phyloP scores from a whole-genome alignment of 371 early-diverging fungal genomes.

The Mortierella sp. region DNA sequence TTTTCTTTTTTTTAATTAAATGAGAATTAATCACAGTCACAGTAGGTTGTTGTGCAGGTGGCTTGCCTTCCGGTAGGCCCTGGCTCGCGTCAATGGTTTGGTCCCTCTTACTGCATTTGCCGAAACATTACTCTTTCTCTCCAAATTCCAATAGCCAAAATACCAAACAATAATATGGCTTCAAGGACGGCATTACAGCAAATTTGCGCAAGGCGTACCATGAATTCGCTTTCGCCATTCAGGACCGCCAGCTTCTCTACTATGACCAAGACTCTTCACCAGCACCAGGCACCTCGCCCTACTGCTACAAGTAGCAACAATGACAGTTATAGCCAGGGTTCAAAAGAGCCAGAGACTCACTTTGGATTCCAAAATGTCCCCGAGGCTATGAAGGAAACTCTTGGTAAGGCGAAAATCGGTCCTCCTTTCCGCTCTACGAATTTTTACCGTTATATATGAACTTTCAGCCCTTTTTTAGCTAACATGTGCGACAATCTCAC shows the following conservation, averaged over 20 bases:
- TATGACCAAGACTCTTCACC: conserved; percentile 46
- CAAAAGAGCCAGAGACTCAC: conserved; percentile 70
- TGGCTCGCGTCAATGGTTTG: not conserved
- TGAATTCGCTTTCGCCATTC: conserved; percentile 11
- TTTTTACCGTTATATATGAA: not conserved
- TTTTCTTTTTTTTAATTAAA: too few relatives aligned
- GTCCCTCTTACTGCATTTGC: not conserved
- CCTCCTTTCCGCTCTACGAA: conserved; percentile 10
- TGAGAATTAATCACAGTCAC: too few relatives aligned
- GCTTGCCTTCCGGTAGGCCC: too few relatives aligned
- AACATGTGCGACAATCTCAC: not conserved
- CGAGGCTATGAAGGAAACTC: conserved; percentile 85
- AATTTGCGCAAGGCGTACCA: conserved; percentile 29
- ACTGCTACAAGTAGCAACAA: conserved; percentile 7
- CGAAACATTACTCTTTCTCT: not conserved
- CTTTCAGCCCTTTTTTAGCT: not conserved
- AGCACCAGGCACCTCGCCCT: conserved; percentile 14
- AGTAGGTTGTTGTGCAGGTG: too few relatives aligned
- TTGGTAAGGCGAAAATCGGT: conserved; percentile 64
- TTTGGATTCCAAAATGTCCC: conserved; percentile 94
- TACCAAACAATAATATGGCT: conserved; percentile 23
- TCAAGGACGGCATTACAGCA: conserved; percentile 42
- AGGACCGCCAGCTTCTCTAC: conserved; percentile 51
- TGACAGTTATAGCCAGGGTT: conserved; percentile 5
- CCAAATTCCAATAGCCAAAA: not conserved